These are phyloP conservation scores for Leptomonas seymouri DNA, from an alignment of 208 protist species.

Conservation along the genomic window DNA sequence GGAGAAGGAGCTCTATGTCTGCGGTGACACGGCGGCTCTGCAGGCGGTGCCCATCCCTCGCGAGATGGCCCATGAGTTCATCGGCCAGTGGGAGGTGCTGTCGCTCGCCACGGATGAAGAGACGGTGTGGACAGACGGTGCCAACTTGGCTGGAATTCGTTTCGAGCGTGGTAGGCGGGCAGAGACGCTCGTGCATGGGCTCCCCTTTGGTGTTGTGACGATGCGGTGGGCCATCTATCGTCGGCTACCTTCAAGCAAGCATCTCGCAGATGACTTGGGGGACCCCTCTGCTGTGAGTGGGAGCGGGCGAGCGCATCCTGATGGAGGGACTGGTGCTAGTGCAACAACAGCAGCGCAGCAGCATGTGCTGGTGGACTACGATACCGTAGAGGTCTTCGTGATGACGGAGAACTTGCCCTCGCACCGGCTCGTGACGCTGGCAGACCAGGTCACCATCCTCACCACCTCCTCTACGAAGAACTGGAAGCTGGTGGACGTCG, in stretches of 20 bases:
- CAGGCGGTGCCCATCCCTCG: constrained; percentile 68
- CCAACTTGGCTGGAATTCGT: constrained; percentile 65
- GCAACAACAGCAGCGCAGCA: constrained; percentile 7
- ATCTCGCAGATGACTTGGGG: background rate
- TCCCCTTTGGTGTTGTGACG: constrained; percentile 88
- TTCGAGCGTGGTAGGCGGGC: constrained; percentile 54
- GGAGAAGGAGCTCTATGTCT: constrained; percentile 71
- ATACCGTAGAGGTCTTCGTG: constrained; percentile 71
- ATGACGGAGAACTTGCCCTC: constrained; percentile 79
- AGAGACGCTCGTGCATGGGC: constrained; percentile 62
- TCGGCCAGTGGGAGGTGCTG: constrained; percentile 83
- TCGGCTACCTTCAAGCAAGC: constrained; percentile 1
- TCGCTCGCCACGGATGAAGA: constrained; percentile 64
- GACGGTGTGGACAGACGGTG: constrained; percentile 52
- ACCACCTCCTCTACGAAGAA: constrained; percentile 67
- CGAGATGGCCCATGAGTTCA: constrained; percentile 66
- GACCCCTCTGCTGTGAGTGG: background rate
- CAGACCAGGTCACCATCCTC: constrained; percentile 54
- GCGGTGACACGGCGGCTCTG: constrained; percentile 62
- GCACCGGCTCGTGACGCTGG: constrained; percentile 74
- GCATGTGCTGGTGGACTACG: constrained; percentile 77
- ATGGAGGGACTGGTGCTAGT: background rate
- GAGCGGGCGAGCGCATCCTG: background rate
- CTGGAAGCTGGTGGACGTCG: constrained; percentile 56
- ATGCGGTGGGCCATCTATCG: constrained; percentile 85